phyloP scores from a whole-genome alignment of 192 early-diverging fungal species.

The Coemansia javaensis region DNA sequence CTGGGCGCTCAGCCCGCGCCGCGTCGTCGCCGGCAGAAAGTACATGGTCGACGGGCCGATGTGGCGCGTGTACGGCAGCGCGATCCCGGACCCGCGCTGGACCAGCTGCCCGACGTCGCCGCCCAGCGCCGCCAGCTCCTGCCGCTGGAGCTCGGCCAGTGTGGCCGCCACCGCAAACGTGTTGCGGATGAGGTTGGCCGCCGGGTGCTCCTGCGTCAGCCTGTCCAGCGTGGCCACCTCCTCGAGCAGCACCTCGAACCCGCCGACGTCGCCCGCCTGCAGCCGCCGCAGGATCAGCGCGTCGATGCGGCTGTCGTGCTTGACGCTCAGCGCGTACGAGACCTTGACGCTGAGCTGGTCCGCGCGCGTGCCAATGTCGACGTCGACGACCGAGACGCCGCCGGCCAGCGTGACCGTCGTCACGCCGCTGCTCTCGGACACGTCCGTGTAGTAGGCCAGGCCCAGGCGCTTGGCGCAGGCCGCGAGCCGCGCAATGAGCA shows the following conservation, averaged over 20 bases:
- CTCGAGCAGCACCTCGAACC: slow-evolving; percentile 32
- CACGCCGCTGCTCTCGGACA: slow-evolving; percentile 3
- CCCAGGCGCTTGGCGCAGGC: slow-evolving; percentile 29
- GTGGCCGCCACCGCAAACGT: slow-evolving; percentile 35
- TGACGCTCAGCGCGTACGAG: slow-evolving; percentile 38
- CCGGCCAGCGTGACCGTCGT: slow-evolving; percentile 48
- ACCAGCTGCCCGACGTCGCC: slow-evolving; percentile 19
- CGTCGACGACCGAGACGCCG: slow-evolving; percentile 40
- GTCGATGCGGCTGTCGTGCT: slow-evolving; percentile 40
- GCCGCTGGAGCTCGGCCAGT: slow-evolving; percentile 31
- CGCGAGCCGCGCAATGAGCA: slow-evolving; percentile 28
- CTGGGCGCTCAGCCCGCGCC: slow-evolving; percentile 3
- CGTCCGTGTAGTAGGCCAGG: slow-evolving; percentile 39
- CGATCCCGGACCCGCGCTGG: slow-evolving; percentile 27
- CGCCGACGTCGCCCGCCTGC: slow-evolving; percentile 19
- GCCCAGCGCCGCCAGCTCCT: slow-evolving; percentile 25
- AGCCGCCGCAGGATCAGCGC: slow-evolving; percentile 25
- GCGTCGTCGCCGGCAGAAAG: slow-evolving; percentile 17
- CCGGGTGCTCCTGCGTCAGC: slow-evolving; percentile 19
- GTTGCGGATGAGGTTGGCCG: slow-evolving; percentile 43
- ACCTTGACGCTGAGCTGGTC: slow-evolving; percentile 35
- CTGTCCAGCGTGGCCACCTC: slow-evolving; percentile 34
- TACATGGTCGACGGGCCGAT: slow-evolving; percentile 36
- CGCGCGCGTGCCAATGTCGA: slow-evolving; percentile 21
- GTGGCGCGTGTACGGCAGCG: slow-evolving; percentile 32